Evolutionary conservation across 2,329 filamentous ascomycete genomes (phyloP).

Genomic region (Daldinia sp.): DNA sequence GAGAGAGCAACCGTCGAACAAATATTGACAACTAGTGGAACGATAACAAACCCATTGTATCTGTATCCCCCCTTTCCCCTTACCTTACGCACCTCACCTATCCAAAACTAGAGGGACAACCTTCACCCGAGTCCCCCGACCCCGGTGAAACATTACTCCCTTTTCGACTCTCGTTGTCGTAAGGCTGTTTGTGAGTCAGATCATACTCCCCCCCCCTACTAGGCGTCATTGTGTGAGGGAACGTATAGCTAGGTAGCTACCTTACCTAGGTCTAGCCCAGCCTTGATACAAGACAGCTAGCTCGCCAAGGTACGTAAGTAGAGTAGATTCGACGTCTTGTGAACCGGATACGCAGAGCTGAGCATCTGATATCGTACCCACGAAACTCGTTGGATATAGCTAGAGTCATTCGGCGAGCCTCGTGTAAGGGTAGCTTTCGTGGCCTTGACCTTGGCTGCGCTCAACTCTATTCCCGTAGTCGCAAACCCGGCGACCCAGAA

Average conservation of each 20-base stretch:
- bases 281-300: no score
- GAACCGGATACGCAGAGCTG: slow-evolving; percentile 2
- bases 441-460: neutral
- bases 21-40: neutral
- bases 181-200: slow-evolving; percentile 40
- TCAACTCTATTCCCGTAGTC: neutral
- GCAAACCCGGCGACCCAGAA: neutral
- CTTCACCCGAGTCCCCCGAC: neutral
- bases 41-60: slow-evolving; percentile 10
- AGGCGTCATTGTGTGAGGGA: slow-evolving; percentile 20
- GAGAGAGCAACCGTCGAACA: neutral
- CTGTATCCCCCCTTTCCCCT: neutral
- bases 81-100: neutral
- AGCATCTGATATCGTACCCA: neutral
- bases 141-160: neutral
- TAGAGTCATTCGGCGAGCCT: slow-evolving; percentile 6
- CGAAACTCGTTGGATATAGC: neutral
- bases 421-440: neutral
- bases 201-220: no score
- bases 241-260: neutral
- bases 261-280: no score
- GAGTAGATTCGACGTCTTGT: neutral
- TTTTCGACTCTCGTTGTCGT: slow-evolving; percentile 8
- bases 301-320: no score
- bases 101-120: neutral